Conservation (phyloP, 306 rosid species). For the Datisca glomerata region DNA sequence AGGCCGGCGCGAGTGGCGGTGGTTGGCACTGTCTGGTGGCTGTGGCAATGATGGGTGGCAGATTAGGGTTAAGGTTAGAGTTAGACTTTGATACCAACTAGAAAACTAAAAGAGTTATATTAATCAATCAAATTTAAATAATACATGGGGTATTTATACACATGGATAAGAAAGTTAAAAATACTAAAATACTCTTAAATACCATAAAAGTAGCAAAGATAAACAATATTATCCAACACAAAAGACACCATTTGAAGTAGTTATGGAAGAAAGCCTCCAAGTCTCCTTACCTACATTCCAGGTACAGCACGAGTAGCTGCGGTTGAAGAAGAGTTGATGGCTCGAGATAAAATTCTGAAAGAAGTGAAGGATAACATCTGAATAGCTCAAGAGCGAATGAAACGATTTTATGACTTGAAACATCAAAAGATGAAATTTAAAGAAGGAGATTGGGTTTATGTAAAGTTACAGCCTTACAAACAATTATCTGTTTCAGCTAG, state of each 20-base stretch:
- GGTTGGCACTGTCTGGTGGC: no score
- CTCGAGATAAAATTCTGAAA: neutral
- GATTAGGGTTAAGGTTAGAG: no score
- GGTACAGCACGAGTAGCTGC: neutral
- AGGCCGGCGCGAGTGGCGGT: no score
- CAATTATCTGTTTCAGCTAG: neutral
- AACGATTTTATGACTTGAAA: neutral
- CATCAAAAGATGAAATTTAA: neutral
- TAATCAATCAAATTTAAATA: no score
- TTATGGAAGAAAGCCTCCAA: neutral
- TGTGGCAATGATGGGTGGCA: no score
- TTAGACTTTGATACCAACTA: no score
- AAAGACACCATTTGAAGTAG: slow-evolving; percentile 1
- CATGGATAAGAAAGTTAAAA: no score
- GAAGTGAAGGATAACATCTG: neutral
- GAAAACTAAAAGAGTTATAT: no score
- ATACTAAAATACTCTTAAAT: no score
- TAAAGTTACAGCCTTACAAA: neutral
- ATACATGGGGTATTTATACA: no score
- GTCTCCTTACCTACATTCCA: neutral
- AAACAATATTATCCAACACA: no score
- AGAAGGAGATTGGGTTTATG: neutral
- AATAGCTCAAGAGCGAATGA: slow-evolving; percentile 1
- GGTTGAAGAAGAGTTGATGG: neutral
- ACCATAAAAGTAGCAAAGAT: no score